phyloP scores from a whole-genome alignment of 768 basidiomycete species.

The Russula ochroleuca region DNA sequence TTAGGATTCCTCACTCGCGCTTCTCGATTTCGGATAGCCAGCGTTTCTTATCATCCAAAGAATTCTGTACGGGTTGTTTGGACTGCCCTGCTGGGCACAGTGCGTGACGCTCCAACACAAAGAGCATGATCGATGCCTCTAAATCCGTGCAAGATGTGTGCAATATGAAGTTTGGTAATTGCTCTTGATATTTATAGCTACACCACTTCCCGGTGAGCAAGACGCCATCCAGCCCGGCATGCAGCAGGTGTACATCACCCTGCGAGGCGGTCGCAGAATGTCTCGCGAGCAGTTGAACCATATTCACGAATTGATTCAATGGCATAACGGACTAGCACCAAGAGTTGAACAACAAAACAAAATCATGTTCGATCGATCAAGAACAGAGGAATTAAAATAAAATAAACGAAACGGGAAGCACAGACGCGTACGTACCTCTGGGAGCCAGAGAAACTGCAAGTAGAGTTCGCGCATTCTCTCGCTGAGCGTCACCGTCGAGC shows the following conservation, averaged over 20 bases:
- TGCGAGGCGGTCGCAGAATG: constrained; percentile 29
- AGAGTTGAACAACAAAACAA: too few species aligned
- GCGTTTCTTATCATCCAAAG: constrained; percentile 37
- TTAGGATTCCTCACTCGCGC: constrained; percentile 44
- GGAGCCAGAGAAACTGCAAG: constrained; percentile 26
- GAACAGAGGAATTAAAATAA: neutral
- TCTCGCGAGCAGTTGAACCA: constrained; percentile 52
- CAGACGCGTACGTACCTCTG: constrained; percentile 17
- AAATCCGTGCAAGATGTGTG: constrained; percentile 28
- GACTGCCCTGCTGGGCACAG: constrained; percentile 26
- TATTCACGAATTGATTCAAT: constrained; percentile 50
- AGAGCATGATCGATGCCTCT: constrained; percentile 32
- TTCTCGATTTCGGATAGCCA: constrained; percentile 26
- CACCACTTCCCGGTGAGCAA: constrained; percentile 79
- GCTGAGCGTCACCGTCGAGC: constrained; percentile 9
- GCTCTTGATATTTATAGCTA: constrained; percentile 57
- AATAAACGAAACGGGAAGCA: too few species aligned
- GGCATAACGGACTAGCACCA: constrained; percentile 64
- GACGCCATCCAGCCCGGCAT: constrained; percentile 54
- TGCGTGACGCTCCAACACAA: constrained; percentile 12
- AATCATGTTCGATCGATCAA: neutral
- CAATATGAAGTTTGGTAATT: constrained; percentile 29
- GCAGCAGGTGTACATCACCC: constrained; percentile 48
- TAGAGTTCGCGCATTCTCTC: constrained; percentile 25
- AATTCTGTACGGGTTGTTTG: constrained; percentile 14